Evolutionary conservation across 805 yeast genomes (phyloP), one percentile per base, ranked within the genome.

Genomic region (Barnettozyma botsteinii): DNA sequence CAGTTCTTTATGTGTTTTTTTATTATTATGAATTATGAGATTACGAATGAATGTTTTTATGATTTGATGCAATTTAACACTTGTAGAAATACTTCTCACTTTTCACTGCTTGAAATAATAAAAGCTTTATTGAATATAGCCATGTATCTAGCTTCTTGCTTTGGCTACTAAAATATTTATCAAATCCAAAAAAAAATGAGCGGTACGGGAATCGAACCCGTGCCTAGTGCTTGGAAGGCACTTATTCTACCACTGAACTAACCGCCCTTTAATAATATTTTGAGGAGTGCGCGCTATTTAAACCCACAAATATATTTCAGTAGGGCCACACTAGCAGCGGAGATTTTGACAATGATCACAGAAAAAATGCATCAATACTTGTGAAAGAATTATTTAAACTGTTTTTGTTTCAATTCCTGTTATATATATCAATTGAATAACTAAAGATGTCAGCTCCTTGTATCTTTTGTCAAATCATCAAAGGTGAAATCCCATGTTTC

Each of bases 401-500:
- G 21, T 21, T 9, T 14, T 7, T 18, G 13, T 14, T 14, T 5
- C n/a, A 9, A n/a, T 8, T 20, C 14, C 10, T 17, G 6, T 23
- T 11, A 13, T 18, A 7, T 24, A 15, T 11, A 24, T 17, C 14
- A 24, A n/a, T 26, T 14, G 7, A 24, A n/a, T 5, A 4, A 13
- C 8, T 22, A 42, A 48, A 42, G 39, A 52, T 54, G 57, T 51
- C 57, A 14, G 82, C 85, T 19, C 62, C 79, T 26, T 91, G 98
- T 66, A 79, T 91, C 54, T 91, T 91, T 59, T 91, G 98, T 70
- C 87, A 89, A 57, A 91, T 91, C 63, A 80, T 91, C 67, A 87
- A 87, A 59, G 88, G 83, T 41, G 97, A 93, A 54, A 93, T 91
- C 57, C 98, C 98, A 25, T 85, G 94, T 2, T 78, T 86, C 70